Evolutionary conservation across 2,329 filamentous ascomycete species (phyloP), one percentile per base, ranked within the genome.

Genomic region (Epichloe gansuensis): DNA sequence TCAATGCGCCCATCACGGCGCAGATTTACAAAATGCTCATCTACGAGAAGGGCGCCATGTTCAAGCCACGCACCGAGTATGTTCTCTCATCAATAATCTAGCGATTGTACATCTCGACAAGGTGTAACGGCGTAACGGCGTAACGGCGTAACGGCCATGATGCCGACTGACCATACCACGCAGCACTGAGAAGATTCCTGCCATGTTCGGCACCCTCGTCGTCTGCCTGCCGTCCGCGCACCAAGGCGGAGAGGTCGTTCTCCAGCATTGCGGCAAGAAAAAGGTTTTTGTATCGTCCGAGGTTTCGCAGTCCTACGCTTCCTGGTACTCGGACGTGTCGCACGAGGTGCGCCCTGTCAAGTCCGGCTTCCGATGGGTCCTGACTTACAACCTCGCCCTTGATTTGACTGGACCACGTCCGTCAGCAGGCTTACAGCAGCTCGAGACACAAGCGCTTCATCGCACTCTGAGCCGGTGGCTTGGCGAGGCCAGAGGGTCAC

Each of bases 301-400:
- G 4, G 35, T 21, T 5, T 15, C 51, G 0, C 54, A 62, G 50
- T 63, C 62, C 0, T 58, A 56, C 27, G 55, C 59, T 6, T 63
- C 53, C 35, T 71, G 68, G 77, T 80, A 76, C 58, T 71, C 74
- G 0, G 74, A 80, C 51, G 74, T 79, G 0, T 65, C 64, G 1
- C 74, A 79, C 56, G 70, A 80, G 58, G 66, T 77, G n/a, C 63
- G 69, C 15, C 68, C 70, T 1, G 66, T 80, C 2, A 66, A 56
- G 0, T 69, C 67, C 0, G 76, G 77, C 3, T 70, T 73, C 57
- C 72, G 74, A 3, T 68, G 73, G 51, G 74, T 76, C 9, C 56
- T 81, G 11, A 75, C 71, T 0, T 81, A 77, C 61, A 78, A 79
- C 57, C 67, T 81, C 4, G 59, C 60, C 13, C 51, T 63, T 17